phyloP scores from a whole-genome alignment of 2,329 filamentous ascomycete genomes.

The Cercospora zeae-maydis region DNA sequence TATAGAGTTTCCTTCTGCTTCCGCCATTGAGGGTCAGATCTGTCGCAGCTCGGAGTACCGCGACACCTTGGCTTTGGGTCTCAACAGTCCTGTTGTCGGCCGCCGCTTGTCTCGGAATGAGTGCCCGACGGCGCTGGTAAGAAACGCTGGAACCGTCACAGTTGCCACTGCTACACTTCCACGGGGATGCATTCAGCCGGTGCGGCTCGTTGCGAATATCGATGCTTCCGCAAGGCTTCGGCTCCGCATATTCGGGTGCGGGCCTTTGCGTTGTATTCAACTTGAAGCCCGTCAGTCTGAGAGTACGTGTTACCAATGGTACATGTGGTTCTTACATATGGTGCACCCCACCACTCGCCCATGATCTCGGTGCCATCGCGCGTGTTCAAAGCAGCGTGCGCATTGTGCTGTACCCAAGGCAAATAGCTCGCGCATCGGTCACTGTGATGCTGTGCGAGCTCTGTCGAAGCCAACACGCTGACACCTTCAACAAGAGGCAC shows the following conservation, averaged over 20 bases:
- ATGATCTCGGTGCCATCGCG: constrained; percentile 57
- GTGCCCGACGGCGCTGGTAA: not conserved
- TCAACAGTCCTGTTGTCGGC: constrained; percentile 71
- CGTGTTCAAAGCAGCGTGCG: constrained; percentile 66
- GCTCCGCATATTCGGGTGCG: constrained; percentile 20
- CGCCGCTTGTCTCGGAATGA: constrained; percentile 52
- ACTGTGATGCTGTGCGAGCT: constrained; percentile 48
- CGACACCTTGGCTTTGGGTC: constrained; percentile 78
- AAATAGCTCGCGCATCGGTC: constrained; percentile 63
- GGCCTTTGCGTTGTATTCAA: constrained; percentile 25
- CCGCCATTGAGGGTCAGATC: constrained; percentile 46
- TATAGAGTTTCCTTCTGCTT: constrained; percentile 26
- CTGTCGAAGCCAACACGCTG: constrained; percentile 40
- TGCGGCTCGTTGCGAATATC: constrained; percentile 48
- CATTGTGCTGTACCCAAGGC: constrained; percentile 76
- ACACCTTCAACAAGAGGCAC: constrained; percentile 46
- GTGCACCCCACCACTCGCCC: constrained; percentile 78
- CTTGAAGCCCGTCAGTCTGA: constrained; percentile 6
- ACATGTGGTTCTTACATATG: constrained; percentile 13
- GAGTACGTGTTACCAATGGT: not conserved
- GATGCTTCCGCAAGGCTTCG: constrained; percentile 44
- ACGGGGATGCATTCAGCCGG: constrained; percentile 23
- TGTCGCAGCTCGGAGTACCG: constrained; percentile 63
- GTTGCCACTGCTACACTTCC: constrained; percentile 23
- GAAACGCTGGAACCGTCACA: constrained; percentile 2